Evolutionary conservation across 2,329 filamentous ascomycete genomes (phyloP), one percentile per base, ranked within the genome.

Genomic region (Aureobasidium subglaciale): DNA sequence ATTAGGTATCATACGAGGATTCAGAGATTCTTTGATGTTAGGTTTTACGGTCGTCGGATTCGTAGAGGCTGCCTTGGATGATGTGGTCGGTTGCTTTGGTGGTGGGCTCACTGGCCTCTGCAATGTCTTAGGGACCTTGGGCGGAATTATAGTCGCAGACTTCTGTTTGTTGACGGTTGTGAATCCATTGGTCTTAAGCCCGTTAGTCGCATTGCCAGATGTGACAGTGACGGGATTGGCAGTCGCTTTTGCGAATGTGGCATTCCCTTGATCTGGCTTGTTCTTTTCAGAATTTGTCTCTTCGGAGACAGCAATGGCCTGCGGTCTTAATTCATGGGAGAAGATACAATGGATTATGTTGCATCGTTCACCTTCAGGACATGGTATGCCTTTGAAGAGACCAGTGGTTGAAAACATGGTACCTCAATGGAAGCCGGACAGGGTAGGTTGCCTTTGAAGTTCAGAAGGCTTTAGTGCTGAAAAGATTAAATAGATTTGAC

Each of bases 1-100:
- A 50, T 71, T 71, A 56, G 78, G 76, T 2, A 91, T 73, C 35
- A 83, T 75, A 6, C 86, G 81, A 46, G 87, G 87, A 61, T 87
- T 87, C 32, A 91, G 76, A 16, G 49, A 58, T 35, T 69, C 67
- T 32, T 60, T 56, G 32, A 43, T 24, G 35, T 27, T 42, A 10
- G 45, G 32, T 27, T 48, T 55, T 6, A n/a, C n/a, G n/a, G n/a
- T n/a, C n/a, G n/a, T n/a, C n/a, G n/a, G n/a, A n/a, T n/a, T n/a
- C n/a, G 56, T 7, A 13, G 40, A 10, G 5, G 22, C 25, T 15
- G 40, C 16, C n/a, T 34, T 46, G 18, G 27, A 32, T 46, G 27
- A 16, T 35, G 30, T 40, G n/a, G 16, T 38, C 41, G 25, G 35
- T 41, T 42, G 53, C n/a, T 34, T 38, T n/a, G 35, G 18, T 27